A percentile compares a stretch with the other conserved stretches of the same genome.
Evolutionary conservation across 441 rosid species (phyloP).

Genomic region (Mallotus japonicus): DNA sequence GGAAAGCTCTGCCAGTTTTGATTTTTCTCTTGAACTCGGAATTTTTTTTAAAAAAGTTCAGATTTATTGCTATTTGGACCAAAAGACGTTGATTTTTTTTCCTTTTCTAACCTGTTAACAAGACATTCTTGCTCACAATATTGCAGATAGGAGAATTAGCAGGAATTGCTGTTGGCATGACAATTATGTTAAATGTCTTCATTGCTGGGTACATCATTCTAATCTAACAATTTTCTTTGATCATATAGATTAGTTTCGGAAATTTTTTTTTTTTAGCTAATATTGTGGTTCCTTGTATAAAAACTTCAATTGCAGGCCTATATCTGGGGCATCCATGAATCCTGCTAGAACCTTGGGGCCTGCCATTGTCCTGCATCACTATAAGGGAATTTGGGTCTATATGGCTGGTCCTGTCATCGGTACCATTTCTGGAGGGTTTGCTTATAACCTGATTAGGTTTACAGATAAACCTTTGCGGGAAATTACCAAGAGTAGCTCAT

Average conservation of each 20-base stretch:
- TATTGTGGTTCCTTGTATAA: neutral
- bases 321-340: slow-evolving; percentile 86
- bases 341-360: slow-evolving; percentile 79
- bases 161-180: slow-evolving; percentile 76
- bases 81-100: too few species aligned
- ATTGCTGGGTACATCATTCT: slow-evolving; percentile 58
- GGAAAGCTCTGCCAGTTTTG: too few species aligned
- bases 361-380: slow-evolving; percentile 50
- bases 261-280: too few species aligned
- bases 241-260: neutral
- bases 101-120: too few species aligned
- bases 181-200: slow-evolving; percentile 62
- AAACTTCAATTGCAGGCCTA: slow-evolving; percentile 38
- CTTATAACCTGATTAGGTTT: slow-evolving; percentile 50
- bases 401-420: slow-evolving; percentile 54
- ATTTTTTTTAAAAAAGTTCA: too few species aligned
- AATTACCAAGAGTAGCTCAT: slow-evolving; percentile 30
- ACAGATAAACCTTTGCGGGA: slow-evolving; percentile 48
- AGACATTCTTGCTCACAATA: too few species aligned
- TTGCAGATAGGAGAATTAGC: slow-evolving; percentile 54
- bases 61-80: too few species aligned
- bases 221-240: neutral
- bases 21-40: too few species aligned
- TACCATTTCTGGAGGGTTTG: slow-evolving; percentile 48
- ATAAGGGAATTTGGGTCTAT: slow-evolving; percentile 64